Evolutionary conservation across 768 basidiomycete species (phyloP), one percentile per base, ranked within the genome.

Genomic region (Agaricus subrufescens): DNA sequence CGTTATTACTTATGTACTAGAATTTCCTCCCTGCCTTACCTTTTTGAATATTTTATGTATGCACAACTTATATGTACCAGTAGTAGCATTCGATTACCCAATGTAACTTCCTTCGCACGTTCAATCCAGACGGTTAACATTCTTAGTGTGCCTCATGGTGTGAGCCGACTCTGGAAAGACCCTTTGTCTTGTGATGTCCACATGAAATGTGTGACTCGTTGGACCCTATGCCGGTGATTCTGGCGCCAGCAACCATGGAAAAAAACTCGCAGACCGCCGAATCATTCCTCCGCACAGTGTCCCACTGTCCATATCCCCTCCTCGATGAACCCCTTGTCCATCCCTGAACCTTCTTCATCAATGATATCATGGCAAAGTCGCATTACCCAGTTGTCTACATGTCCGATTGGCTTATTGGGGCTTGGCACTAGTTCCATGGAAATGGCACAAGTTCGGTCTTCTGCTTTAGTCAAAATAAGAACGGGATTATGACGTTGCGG

Each of bases 1-100:
- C 47, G 40, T 56, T 19, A 19, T 49, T 56, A 29, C 11, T 56
- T 56, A 56, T 56, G 39, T 49, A 44, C 34, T 56, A 56, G 54
- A 56, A 26, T 30, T 44, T 30, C 29, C 34, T 8, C n/a, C 44
- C 34, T 47, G 30, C 11, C n/a, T 48, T 48, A 29, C 40, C 37
- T 46, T 34, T 34, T 34, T 34, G 34, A 34, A 42, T 46, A 56
- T 34, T 26, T 37, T 44, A 50, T 56, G 54, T 43, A 56, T 56
- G 54, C 48, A 56, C 47, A 27, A 44, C 14, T 44, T 19, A 26
- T 44, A 46, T 25, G 45, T 46, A 54, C 7, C 27, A 42, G n/a
- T 56, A 56, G 54, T 39, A 14, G 34, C 54, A 44, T 56, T 56
- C 27, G 54, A 56, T 42, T 49, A 43, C 49, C 31, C 54, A 56